Conservation (phyloP, 1,284 basidiomycete species). For the Mycena citricolor region DNA sequence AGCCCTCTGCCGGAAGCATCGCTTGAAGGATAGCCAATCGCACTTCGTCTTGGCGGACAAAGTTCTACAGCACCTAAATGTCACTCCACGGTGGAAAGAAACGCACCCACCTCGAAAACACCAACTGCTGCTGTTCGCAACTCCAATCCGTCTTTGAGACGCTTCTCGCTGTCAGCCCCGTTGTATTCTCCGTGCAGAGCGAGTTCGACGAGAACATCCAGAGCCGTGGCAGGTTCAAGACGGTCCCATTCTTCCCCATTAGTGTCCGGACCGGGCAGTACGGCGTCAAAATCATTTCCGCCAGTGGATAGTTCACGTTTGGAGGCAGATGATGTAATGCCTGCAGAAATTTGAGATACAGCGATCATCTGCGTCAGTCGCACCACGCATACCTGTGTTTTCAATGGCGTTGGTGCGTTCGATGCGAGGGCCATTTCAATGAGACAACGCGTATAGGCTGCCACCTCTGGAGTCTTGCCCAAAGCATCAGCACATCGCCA, state of each 20-base stretch:
- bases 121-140: slow-evolving; percentile 60
- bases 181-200: slow-evolving; percentile 80
- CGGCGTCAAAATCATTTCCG: slow-evolving; percentile 65
- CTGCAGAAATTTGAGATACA: slow-evolving; percentile 36
- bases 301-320: slow-evolving; percentile 59
- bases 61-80: slow-evolving; percentile 50
- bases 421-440: slow-evolving; percentile 88
- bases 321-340: slow-evolving; percentile 66
- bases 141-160: slow-evolving; percentile 61
- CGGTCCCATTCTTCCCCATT: slow-evolving; percentile 89
- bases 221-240: slow-evolving; percentile 68
- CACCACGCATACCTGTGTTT: slow-evolving; percentile 64
- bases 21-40: slow-evolving; percentile 63
- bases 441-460: slow-evolving; percentile 79
- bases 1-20: slow-evolving; percentile 61
- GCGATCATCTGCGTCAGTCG: slow-evolving; percentile 11
- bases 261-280: slow-evolving; percentile 83
- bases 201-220: slow-evolving; percentile 75
- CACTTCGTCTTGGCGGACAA: slow-evolving; percentile 69
- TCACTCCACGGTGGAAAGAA: neutral
- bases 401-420: slow-evolving; percentile 85
- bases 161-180: slow-evolving; percentile 54
- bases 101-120: slow-evolving; percentile 64
- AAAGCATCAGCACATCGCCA: slow-evolving; percentile 7
- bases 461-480: slow-evolving; percentile 54